These are phyloP conservation scores for Sphagnurus paluster DNA, from an alignment of 1,284 basidiomycete genomes.

Conservation along the genomic window DNA sequence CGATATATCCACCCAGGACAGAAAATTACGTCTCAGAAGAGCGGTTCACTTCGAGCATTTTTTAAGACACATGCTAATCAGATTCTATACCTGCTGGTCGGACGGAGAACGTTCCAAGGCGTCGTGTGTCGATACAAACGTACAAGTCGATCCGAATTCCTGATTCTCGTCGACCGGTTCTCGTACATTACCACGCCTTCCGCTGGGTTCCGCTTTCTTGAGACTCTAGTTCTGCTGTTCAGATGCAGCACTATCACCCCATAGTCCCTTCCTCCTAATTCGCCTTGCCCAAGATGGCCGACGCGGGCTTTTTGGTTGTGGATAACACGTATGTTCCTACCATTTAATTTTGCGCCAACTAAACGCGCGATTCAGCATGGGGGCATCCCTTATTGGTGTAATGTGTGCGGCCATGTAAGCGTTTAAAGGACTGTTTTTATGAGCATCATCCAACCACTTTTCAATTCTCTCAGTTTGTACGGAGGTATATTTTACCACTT, in stretches of 20 bases:
- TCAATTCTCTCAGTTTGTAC: conserved; percentile 37
- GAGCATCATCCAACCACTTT: conserved; percentile 8
- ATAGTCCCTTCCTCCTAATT: conserved; percentile 5
- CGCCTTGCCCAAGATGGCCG: conserved; percentile 13
- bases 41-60: conserved; percentile 6
- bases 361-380: conserved; percentile 34
- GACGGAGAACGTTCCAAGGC: conserved; percentile 12
- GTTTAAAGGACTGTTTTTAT: background rate
- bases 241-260: conserved; percentile 14
- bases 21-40: conserved; percentile 17
- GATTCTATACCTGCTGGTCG: conserved; percentile 6
- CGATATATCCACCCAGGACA: conserved; percentile 5
- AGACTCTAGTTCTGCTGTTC: conserved; percentile 13
- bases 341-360: background rate
- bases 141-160: conserved; percentile 13
- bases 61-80: conserved; percentile 14
- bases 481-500: conserved; percentile 38
- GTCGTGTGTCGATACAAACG: conserved; percentile 20
- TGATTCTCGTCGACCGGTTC: conserved; percentile 19
- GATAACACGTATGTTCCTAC: conserved; percentile 30
- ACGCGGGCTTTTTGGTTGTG: conserved; percentile 14
- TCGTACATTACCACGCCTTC: conserved; percentile 20
- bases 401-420: conserved; percentile 47
- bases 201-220: conserved; percentile 19
- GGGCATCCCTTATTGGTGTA: conserved; percentile 48